phyloP scores from a whole-genome alignment of 2,329 filamentous ascomycete genomes.

The Emergomyces pasteurianus region DNA sequence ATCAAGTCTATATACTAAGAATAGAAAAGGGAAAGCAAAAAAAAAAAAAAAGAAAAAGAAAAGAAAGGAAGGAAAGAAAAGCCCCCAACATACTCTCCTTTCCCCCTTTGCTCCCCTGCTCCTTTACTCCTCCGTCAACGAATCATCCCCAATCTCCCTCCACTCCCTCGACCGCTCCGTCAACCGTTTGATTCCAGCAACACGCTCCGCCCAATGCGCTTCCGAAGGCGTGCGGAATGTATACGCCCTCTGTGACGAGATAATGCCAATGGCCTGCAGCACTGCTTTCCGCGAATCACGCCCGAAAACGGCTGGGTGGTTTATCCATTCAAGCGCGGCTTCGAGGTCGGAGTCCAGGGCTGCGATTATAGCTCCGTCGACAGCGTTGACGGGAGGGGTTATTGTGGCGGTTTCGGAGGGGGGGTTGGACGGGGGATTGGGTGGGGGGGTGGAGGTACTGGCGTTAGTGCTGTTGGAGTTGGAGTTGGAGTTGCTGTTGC shows the following conservation, averaged over 20 bases:
- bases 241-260: conserved; percentile 85
- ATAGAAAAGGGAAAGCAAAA: neutral
- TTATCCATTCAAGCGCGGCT: conserved; percentile 90
- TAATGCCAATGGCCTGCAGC: conserved; percentile 90
- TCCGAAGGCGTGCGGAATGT: conserved; percentile 88
- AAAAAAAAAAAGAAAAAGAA: neutral
- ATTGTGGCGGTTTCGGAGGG: conserved; percentile 35
- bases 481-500: conserved; percentile 20
- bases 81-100: conserved; percentile 10
- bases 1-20: no score
- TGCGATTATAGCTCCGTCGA: conserved; percentile 68
- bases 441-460: conserved; percentile 32
- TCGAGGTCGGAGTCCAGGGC: conserved; percentile 88
- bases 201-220: conserved; percentile 73
- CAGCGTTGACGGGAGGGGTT: conserved; percentile 50
- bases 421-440: conserved; percentile 6
- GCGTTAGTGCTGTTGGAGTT: conserved; percentile 20
- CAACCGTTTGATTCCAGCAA: conserved; percentile 67
- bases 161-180: conserved; percentile 80
- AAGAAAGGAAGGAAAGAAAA: neutral
- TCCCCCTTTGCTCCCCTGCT: neutral
- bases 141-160: conserved; percentile 71
- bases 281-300: conserved; percentile 92
- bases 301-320: conserved; percentile 86
- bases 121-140: conserved; percentile 42